Conservation (phyloP, 2,329 filamentous ascomycete genomes). For the Apiospora phragmitis region DNA sequence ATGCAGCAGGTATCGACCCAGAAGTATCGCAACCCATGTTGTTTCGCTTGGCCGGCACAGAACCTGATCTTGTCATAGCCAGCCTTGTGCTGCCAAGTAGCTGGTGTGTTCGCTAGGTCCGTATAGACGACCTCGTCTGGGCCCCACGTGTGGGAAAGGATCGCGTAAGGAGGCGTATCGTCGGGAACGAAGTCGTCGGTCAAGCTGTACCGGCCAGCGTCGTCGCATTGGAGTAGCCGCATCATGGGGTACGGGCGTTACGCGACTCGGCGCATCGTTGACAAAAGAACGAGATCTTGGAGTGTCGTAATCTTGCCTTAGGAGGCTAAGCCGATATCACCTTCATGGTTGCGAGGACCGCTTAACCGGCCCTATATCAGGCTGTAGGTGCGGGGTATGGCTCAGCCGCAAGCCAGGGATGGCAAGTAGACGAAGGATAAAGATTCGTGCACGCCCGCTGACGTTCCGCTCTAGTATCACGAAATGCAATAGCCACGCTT, state of each 20-base stretch:
- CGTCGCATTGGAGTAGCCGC: not conserved
- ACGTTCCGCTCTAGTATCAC: not conserved
- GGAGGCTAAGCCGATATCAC: not conserved
- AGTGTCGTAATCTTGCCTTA: not conserved
- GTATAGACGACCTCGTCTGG: not conserved
- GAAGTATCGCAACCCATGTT: constrained; percentile 7
- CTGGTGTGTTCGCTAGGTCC: not conserved
- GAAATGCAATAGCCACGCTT: not conserved
- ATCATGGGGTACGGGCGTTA: not conserved
- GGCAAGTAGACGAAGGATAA: not conserved
- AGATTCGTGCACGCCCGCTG: not conserved
- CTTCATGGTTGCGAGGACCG: too few species aligned
- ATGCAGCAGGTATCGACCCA: constrained; percentile 12
- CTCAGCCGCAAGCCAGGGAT: not conserved
- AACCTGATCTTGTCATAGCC: constrained; percentile 6
- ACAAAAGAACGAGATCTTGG: not conserved
- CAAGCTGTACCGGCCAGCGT: not conserved
- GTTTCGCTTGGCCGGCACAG: not conserved
- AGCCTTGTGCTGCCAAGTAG: not conserved
- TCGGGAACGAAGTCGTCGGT: not conserved
- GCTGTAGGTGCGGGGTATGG: not conserved
- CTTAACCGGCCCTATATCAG: not conserved
- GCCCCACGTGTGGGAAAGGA: constrained; percentile 9
- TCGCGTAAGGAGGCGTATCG: constrained; percentile 3
- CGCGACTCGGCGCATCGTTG: not conserved